Conservation (phyloP, 2,329 filamentous ascomycete genomes). For the Cladorrhinum sp. region DNA sequence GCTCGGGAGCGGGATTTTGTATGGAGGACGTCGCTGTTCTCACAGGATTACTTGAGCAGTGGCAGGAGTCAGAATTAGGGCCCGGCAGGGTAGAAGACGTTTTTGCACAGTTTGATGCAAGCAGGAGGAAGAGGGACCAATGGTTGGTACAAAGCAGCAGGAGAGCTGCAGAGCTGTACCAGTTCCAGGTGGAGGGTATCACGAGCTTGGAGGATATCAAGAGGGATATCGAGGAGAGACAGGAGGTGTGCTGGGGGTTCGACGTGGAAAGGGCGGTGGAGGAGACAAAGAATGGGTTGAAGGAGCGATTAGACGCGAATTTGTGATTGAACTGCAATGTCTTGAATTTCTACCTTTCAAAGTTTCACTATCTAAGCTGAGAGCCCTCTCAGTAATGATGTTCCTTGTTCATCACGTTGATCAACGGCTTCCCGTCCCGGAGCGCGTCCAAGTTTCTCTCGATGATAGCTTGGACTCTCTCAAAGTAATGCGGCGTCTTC, state of each 20-base stretch:
- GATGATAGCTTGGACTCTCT: constrained; percentile 29
- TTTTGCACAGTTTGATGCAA: constrained; percentile 50
- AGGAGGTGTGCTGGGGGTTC: constrained; percentile 16
- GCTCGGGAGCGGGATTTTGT: constrained; percentile 56
- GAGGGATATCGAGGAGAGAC: constrained; percentile 17
- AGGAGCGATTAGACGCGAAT: background rate
- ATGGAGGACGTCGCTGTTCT: constrained; percentile 51
- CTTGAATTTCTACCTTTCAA: no score
- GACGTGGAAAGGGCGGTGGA: constrained; percentile 7
- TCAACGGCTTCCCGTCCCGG: constrained; percentile 28
- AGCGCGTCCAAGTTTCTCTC: constrained; percentile 32
- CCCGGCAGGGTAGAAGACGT: constrained; percentile 39
- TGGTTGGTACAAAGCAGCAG: constrained; percentile 50
- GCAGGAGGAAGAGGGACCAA: constrained; percentile 48
- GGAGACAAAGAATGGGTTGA: constrained; percentile 5
- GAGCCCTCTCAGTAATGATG: constrained; percentile 26
- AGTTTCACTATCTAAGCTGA: no score
- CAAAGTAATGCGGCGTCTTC: constrained; percentile 31
- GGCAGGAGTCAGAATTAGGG: constrained; percentile 31
- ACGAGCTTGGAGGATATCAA: constrained; percentile 36
- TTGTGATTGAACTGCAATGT: background rate
- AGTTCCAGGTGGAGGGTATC: constrained; percentile 42
- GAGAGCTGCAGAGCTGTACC: constrained; percentile 43
- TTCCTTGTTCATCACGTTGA: constrained; percentile 30
- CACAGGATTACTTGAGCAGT: constrained; percentile 45